Percentiles rank a stretch among this genome's conserved stretches.
Conservation (phyloP, 345 rosid species). For the Eucalyptus cladocalyx region DNA sequence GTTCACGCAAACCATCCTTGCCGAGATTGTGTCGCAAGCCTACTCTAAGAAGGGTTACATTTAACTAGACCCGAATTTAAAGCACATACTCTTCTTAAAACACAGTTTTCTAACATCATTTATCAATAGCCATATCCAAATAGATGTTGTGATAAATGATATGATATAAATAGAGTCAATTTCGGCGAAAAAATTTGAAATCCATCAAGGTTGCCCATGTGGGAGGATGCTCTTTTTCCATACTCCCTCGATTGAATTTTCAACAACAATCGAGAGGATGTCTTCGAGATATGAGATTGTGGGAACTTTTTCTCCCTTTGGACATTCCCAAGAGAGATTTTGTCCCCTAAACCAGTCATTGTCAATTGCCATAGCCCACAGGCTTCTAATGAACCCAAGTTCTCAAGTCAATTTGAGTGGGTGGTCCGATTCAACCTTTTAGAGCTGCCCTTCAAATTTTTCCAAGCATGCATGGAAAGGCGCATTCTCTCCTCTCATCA, state of each 20-base stretch:
- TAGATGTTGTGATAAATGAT: neutral
- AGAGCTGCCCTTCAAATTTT: neutral
- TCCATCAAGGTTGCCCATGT: fast-evolving
- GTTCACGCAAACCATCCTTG: neutral
- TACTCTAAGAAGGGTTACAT: neutral
- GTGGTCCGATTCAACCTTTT: neutral
- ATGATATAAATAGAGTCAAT: neutral
- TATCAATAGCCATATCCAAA: neutral
- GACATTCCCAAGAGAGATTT: neutral
- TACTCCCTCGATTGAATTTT: neutral
- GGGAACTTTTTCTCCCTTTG: neutral
- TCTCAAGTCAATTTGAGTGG: neutral
- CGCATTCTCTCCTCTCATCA: neutral
- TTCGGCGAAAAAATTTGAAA: fast-evolving
- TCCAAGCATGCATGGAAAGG: neutral
- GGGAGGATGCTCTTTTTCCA: neutral
- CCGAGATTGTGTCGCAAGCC: neutral
- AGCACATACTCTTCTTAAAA: fast-evolving
- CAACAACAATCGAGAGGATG: neutral
- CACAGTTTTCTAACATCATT: fast-evolving
- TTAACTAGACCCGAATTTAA: neutral
- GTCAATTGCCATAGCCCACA: neutral
- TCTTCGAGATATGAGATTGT: neutral
- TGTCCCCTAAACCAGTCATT: neutral
- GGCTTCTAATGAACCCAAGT: neutral